Percentiles rank a stretch among this genome's conserved stretches.
phyloP scores from a whole-genome alignment of 208 protist genomes.

The Leishmania guyanensis region DNA sequence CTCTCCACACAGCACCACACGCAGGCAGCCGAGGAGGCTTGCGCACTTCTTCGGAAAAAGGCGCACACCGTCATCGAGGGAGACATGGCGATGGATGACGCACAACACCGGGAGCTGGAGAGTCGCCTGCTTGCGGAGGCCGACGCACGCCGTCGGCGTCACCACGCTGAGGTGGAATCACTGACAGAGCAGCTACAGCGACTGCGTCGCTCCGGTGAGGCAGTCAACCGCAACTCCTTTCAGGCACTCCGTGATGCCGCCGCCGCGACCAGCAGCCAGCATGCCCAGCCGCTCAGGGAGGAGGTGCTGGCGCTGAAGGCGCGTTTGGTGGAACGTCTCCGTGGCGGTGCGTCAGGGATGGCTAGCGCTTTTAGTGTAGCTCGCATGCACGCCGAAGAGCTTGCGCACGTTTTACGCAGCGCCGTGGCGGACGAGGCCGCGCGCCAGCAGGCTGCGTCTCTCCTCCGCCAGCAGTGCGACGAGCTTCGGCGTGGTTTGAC shows the following conservation, averaged over 20 bases:
- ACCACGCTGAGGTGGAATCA: slow-evolving; percentile 38
- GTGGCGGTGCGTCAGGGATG: slow-evolving; percentile 9
- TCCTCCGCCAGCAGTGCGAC: slow-evolving; percentile 27
- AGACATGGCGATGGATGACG: slow-evolving; percentile 36
- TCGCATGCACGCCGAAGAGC: slow-evolving; percentile 50
- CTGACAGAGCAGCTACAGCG: slow-evolving; percentile 47
- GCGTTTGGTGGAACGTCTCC: slow-evolving; percentile 34
- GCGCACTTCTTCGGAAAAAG: slow-evolving; percentile 31
- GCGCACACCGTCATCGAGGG: slow-evolving; percentile 31
- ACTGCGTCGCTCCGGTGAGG: slow-evolving; percentile 34
- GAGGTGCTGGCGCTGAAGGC: slow-evolving; percentile 27
- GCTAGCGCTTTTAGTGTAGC: slow-evolving; percentile 3
- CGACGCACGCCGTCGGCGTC: slow-evolving; percentile 43
- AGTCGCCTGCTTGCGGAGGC: slow-evolving; percentile 43
- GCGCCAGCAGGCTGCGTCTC: slow-evolving; percentile 23
- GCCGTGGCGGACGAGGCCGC: slow-evolving; percentile 24
- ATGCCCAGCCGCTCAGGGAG: slow-evolving; percentile 11
- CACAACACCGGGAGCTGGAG: slow-evolving; percentile 43
- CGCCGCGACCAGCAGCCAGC: slow-evolving; percentile 3
- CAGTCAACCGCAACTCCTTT: slow-evolving; percentile 10
- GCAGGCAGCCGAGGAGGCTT: slow-evolving; percentile 22
- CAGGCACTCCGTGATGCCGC: slow-evolving; percentile 12
- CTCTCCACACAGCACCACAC: slow-evolving; percentile 22
- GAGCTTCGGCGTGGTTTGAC: slow-evolving; percentile 34
- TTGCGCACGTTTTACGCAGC: slow-evolving; percentile 30